Percentiles rank a stretch among this genome's conserved stretches.
These are phyloP conservation scores for Sarocladium oryzae DNA, from an alignment of 2,329 filamentous ascomycete species.

Conservation along the genomic window DNA sequence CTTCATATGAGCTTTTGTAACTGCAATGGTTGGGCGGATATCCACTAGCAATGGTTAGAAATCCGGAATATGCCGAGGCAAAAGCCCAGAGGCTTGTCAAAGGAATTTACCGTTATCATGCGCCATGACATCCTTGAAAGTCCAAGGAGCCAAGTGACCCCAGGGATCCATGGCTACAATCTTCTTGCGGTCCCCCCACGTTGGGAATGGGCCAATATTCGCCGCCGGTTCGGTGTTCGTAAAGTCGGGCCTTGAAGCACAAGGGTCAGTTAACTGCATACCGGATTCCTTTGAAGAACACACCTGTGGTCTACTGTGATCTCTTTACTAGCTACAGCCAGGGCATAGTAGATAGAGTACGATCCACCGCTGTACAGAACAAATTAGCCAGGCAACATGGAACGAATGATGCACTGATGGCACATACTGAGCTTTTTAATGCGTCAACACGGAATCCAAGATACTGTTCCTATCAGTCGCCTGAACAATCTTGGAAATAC, in stretches of 20 bases:
- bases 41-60: conserved; percentile 64
- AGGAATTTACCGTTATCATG: conserved; percentile 50
- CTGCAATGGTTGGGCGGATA: conserved; percentile 82
- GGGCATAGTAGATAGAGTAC: conserved; percentile 91
- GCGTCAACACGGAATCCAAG: conserved; percentile 11
- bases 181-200: conserved; percentile 86
- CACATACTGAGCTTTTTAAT: conserved; percentile 31
- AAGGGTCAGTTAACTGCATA: neutral
- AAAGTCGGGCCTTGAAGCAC: conserved; percentile 44
- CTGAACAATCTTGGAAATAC: conserved; percentile 15
- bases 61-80: no score
- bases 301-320: conserved; percentile 72
- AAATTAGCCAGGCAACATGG: neutral
- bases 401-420: conserved; percentile 7
- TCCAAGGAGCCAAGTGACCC: conserved; percentile 78
- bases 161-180: conserved; percentile 97
- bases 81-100: no score
- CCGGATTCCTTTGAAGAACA: conserved; percentile 11
- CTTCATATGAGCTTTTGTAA: conserved; percentile 92
- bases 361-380: conserved; percentile 62
- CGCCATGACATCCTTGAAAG: conserved; percentile 70
- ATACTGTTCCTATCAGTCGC: neutral
- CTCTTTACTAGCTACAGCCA: conserved; percentile 87
- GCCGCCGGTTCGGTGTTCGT: conserved; percentile 85
- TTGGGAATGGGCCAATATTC: conserved; percentile 78